Evolutionary conservation across 2,329 filamentous ascomycete genomes (phyloP).

Genomic region (Metarhizium anisopliae): DNA sequence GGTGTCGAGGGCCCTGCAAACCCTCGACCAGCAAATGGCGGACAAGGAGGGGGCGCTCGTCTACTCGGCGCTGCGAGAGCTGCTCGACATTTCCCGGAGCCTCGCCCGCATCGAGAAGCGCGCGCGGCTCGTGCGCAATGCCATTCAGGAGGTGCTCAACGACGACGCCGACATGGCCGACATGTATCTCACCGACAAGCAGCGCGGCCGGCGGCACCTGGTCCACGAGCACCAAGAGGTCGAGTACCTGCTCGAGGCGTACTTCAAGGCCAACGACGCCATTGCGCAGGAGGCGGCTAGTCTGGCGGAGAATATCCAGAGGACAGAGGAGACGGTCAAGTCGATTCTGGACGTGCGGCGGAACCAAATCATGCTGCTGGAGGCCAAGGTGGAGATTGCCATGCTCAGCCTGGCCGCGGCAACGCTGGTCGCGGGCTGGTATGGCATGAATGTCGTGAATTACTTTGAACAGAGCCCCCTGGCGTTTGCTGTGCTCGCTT

Average conservation of each 20-base stretch:
- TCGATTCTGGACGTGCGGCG: constrained; percentile 23
- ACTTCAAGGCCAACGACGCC: constrained; percentile 24
- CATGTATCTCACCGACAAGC: constrained; percentile 25
- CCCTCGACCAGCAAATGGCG: constrained; percentile 4
- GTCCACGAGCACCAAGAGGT: constrained; percentile 24
- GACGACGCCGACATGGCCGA: constrained; percentile 26
- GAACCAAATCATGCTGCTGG: constrained; percentile 29
- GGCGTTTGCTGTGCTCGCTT: constrained; percentile 15
- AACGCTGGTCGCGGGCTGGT: constrained; percentile 24
- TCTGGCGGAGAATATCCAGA: constrained; percentile 19
- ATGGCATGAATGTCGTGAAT: constrained; percentile 29
- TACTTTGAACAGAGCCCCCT: constrained; percentile 22
- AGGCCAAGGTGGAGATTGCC: constrained; percentile 25
- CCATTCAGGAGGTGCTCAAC: constrained; percentile 22
- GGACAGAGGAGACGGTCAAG: constrained; percentile 22
- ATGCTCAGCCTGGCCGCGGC: constrained; percentile 25
- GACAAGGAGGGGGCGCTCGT: constrained; percentile 10
- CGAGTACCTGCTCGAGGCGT: constrained; percentile 27
- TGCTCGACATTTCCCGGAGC: constrained; percentile 20
- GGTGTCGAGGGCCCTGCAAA: constrained; percentile 7
- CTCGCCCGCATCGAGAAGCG: constrained; percentile 19
- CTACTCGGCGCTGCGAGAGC: constrained; percentile 15
- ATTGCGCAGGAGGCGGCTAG: constrained; percentile 19
- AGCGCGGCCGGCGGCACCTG: constrained; percentile 17
- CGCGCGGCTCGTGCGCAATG: constrained; percentile 22